Evolutionary conservation across 305 asterid genomes (phyloP).

Genomic region (Fraxinus latifolia): DNA sequence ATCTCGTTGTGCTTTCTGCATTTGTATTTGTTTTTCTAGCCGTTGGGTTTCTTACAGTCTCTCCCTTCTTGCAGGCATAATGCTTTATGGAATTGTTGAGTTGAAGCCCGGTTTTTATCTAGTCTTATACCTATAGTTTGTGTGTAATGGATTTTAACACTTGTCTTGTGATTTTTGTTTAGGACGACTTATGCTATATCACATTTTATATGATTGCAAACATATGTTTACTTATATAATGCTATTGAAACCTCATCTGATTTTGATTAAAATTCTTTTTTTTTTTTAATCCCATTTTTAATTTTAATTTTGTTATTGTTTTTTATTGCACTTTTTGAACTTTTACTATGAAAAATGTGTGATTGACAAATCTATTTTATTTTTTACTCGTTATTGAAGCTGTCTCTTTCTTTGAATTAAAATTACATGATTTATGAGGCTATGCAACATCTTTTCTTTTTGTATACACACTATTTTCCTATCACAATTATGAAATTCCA

Average conservation of each 20-base stretch:
- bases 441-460: background rate
- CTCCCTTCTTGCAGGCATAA: conserved; percentile 26
- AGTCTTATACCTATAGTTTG: background rate
- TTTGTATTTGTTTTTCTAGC: background rate
- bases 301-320: background rate
- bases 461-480: background rate
- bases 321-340: background rate
- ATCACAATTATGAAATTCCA: background rate
- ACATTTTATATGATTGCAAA: background rate
- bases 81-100: conserved; percentile 13
- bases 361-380: too few species aligned
- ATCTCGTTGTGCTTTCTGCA: background rate
- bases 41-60: background rate
- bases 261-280: background rate
- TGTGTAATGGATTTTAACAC: conserved; percentile 16
- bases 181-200: background rate
- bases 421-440: background rate
- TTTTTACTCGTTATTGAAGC: background rate
- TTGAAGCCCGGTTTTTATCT: conserved; percentile 32
- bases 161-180: conserved; percentile 13
- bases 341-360: background rate
- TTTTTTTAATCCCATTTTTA: background rate
- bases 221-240: background rate
- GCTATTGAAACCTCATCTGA: background rate
- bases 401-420: background rate